These are phyloP conservation scores for Echium plantagineum DNA, from an alignment of 257 asterid genomes.

Conservation along the genomic window DNA sequence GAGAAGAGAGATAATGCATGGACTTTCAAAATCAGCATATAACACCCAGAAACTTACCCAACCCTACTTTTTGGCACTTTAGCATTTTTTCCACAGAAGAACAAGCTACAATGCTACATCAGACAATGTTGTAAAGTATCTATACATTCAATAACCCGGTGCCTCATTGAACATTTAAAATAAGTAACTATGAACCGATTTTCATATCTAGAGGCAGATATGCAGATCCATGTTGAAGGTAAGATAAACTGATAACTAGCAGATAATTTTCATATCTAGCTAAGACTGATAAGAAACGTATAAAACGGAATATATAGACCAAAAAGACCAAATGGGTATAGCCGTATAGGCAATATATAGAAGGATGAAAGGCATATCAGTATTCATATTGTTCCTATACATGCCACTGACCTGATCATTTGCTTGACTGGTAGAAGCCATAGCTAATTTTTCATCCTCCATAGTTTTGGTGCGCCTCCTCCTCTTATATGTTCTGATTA, in stretches of 20 bases:
- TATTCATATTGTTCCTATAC: not conserved
- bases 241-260: not conserved
- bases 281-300: not conserved
- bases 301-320: not conserved
- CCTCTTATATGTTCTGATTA: constrained; percentile 61
- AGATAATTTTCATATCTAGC: not conserved
- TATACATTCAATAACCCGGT: too few relatives aligned
- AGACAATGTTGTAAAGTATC: too few relatives aligned
- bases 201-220: too few relatives aligned
- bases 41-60: too few relatives aligned
- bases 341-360: not conserved
- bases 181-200: too few relatives aligned
- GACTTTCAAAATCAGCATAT: too few relatives aligned
- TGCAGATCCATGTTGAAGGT: not conserved
- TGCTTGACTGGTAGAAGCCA: constrained; percentile 23
- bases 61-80: too few relatives aligned
- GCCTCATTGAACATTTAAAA: too few relatives aligned
- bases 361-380: not conserved
- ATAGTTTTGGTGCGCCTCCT: constrained; percentile 29
- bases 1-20: too few relatives aligned
- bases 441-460: constrained; percentile 18
- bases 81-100: too few relatives aligned
- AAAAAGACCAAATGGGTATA: too few relatives aligned
- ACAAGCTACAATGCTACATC: too few relatives aligned
- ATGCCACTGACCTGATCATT: constrained; percentile 27